Base-by-base conservation (phyloP, 2,329 filamentous ascomycete genomes). In the Seiridium unicorne region DNA sequence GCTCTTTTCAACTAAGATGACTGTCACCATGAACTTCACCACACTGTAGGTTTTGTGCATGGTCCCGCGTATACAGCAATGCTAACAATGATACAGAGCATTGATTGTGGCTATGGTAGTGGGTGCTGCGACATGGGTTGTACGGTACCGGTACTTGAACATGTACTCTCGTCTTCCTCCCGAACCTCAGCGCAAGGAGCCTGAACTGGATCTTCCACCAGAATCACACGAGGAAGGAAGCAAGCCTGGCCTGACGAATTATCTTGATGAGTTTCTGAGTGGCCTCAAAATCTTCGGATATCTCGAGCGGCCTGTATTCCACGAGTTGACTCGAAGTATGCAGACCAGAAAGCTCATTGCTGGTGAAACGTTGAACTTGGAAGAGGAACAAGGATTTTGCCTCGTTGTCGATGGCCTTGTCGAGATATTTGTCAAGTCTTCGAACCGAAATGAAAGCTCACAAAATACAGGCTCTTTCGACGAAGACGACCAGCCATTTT, bases 251-350 rank as follows among this genome's bases (percentile, higher is more conserved):
- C 81, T 99, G 49, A 88, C 92, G n/a, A 99, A 93, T 72, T 99
- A 99, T 68, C 82, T 99, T 34, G 95, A 99, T 75, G 96, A 99
- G 74, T 99, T 99, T 68, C 80, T 99, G 31, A 98, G 93, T 72
- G 95, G 96, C 36, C 99, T 99, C 79, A 99, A 98, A 76, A 95
- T 99, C 60, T 99, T 99, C 76, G 95, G 95, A 7, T 99, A 98
- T 71, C 81, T 99, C 48, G 95, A 99, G 73, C 87, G 95, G 34
- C 93, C 95, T 0, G 95, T 99, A 47, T 99, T 99, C 70, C 96
- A 99, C 71, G 95, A 99, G 76, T 84, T 99, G 68, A 99, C 95
- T 0, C 84, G 95, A 61, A 97, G 93, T 61, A 99, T 99, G 95
- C 95, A 99, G 78, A 99, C 96, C 26, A 84, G 92, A 68, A 97